Percentiles rank a stretch among this genome's conserved stretches.
Conservation (phyloP, 495 filamentous ascomycete genomes). For the Aspergillus baeticus region DNA sequence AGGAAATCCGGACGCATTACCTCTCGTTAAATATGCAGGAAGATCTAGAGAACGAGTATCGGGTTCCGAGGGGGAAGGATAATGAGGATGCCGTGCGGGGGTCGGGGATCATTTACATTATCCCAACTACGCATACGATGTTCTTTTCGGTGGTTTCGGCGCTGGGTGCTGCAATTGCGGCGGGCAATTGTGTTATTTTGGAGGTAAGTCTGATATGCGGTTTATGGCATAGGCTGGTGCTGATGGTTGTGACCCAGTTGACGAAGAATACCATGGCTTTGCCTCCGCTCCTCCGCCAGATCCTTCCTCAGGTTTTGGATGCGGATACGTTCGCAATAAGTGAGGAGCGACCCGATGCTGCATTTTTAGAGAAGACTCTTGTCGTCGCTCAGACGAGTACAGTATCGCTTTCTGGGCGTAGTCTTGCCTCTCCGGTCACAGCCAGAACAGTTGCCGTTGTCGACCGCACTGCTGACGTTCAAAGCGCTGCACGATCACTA, state of each 20-base stretch:
- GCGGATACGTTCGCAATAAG: slow-evolving; percentile 42
- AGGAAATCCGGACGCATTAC: slow-evolving; percentile 45
- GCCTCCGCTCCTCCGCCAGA: slow-evolving; percentile 35
- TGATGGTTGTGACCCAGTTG: slow-evolving; percentile 23
- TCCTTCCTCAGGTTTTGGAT: slow-evolving; percentile 41
- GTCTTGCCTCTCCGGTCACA: slow-evolving; percentile 30
- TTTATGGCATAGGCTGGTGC: neutral
- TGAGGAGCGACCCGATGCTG: slow-evolving; percentile 19
- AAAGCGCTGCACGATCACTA: slow-evolving; percentile 43
- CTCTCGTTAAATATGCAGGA: slow-evolving; percentile 33
- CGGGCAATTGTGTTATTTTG: slow-evolving; percentile 52
- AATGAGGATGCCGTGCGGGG: slow-evolving; percentile 24
- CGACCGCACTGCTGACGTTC: slow-evolving; percentile 50
- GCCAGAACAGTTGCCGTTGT: slow-evolving; percentile 47
- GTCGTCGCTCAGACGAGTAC: slow-evolving; percentile 21
- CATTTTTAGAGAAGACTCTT: slow-evolving; percentile 19
- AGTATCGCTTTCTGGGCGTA: slow-evolving; percentile 2
- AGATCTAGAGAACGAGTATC: slow-evolving; percentile 48
- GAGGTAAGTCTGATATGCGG: slow-evolving; percentile 36
- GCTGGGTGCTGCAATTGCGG: slow-evolving; percentile 47
- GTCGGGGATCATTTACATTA: slow-evolving; percentile 51
- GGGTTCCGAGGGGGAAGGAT: slow-evolving; percentile 43
- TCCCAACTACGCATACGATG: slow-evolving; percentile 44
- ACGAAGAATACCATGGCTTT: slow-evolving; percentile 33
- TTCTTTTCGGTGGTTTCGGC: slow-evolving; percentile 49